phyloP scores from a whole-genome alignment of 331 rosid species.

The Quercus lobata region DNA sequence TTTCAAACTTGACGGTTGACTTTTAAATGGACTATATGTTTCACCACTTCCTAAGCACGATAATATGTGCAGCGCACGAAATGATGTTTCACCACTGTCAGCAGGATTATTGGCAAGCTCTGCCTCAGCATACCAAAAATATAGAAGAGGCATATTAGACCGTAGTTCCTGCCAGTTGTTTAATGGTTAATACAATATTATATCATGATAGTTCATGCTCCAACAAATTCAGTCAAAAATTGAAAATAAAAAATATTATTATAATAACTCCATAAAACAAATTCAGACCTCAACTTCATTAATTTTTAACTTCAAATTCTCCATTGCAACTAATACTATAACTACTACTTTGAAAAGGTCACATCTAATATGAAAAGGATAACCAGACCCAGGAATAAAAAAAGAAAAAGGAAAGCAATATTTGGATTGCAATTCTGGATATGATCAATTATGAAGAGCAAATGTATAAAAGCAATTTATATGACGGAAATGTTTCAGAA shows the following conservation, averaged over 20 bases:
- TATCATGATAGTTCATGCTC: neutral
- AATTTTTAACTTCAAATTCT: neutral
- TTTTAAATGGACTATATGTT: slow-evolving; percentile 58
- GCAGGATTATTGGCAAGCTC: slow-evolving; percentile 54
- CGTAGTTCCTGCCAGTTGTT: slow-evolving; percentile 53
- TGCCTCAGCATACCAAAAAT: slow-evolving; percentile 91
- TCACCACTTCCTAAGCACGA: slow-evolving; percentile 78
- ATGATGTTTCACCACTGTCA: slow-evolving; percentile 34
- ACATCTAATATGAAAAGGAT: neutral
- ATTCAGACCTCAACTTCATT: neutral
- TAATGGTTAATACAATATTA: slow-evolving; percentile 5
- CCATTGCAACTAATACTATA: neutral
- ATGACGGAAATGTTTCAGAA: neutral
- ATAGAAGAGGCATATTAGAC: slow-evolving; percentile 65
- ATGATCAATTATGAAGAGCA: neutral
- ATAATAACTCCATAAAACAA: neutral
- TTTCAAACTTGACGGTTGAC: slow-evolving; percentile 73
- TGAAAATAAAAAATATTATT: neutral
- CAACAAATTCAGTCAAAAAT: neutral
- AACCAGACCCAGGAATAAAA: neutral
- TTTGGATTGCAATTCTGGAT: neutral
- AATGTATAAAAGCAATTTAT: neutral
- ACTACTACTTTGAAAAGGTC: neutral
- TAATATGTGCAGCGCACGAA: slow-evolving; percentile 65
- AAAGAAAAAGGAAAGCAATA: neutral